These are phyloP conservation scores for Pilatotrama ljubarskyi DNA, from an alignment of 768 basidiomycete genomes.

Conservation along the genomic window DNA sequence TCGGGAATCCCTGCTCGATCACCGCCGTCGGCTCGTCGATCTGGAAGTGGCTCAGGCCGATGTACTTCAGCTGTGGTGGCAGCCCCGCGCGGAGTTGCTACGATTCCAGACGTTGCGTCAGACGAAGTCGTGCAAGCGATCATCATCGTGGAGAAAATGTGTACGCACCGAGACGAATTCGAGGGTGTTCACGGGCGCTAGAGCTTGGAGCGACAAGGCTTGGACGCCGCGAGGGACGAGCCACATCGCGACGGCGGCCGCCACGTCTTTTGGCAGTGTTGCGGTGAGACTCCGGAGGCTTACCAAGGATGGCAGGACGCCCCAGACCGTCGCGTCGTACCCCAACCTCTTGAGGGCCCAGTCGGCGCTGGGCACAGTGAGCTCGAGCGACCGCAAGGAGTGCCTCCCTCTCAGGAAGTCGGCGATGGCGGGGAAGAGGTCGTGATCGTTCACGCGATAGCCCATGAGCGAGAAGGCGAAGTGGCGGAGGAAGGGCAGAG, in stretches of 20 bases:
- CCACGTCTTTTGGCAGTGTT: slow-evolving; percentile 63
- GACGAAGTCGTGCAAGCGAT: not conserved
- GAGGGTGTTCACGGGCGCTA: slow-evolving; percentile 27
- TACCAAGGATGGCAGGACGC: slow-evolving; percentile 60
- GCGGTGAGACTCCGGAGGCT: slow-evolving; percentile 56
- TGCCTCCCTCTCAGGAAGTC: slow-evolving; percentile 62
- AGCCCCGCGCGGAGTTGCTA: slow-evolving; percentile 63
- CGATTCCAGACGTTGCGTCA: not conserved
- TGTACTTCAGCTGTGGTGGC: slow-evolving; percentile 52
- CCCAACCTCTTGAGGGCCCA: slow-evolving; percentile 56
- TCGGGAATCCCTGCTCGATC: slow-evolving; percentile 62
- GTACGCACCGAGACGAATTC: slow-evolving; percentile 30
- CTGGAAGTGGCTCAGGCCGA: slow-evolving; percentile 54
- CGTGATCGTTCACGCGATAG: slow-evolving; percentile 46
- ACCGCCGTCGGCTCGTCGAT: slow-evolving; percentile 41
- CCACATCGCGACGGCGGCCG: slow-evolving; percentile 66
- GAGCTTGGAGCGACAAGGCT: slow-evolving; percentile 31
- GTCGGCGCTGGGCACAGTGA: slow-evolving; percentile 36
- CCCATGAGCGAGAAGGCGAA: slow-evolving; percentile 48
- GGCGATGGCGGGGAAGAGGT: slow-evolving; percentile 67
- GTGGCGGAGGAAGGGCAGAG: slow-evolving; percentile 64
- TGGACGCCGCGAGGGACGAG: slow-evolving; percentile 50
- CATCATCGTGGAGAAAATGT: not conserved
- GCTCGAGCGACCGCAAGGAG: slow-evolving; percentile 51
- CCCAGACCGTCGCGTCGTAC: slow-evolving; percentile 71